Conservation (phyloP, 257 asterid genomes). For the Plectranthus barbatus region DNA sequence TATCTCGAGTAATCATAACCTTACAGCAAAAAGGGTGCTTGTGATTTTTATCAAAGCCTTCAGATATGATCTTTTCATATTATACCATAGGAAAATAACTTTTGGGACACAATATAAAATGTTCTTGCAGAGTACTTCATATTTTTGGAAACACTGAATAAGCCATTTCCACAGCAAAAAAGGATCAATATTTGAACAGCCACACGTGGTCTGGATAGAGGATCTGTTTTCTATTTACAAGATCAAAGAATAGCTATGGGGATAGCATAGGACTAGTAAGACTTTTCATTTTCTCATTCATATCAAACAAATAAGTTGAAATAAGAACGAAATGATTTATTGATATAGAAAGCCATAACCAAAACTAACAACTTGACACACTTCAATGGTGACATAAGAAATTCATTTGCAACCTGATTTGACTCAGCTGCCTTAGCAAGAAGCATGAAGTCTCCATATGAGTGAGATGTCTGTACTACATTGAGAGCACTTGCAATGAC, state of each 20-base stretch:
- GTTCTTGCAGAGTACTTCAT: neutral
- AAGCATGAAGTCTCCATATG: conserved; percentile 81
- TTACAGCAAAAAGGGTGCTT: neutral
- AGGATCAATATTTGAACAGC: too few relatives aligned
- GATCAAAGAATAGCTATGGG: neutral
- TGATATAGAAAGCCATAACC: neutral
- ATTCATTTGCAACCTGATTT: conserved; percentile 50
- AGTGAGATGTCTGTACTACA: conserved; percentile 76
- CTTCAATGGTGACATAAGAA: conserved; percentile 1
- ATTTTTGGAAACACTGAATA: neutral
- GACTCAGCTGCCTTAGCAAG: conserved; percentile 59
- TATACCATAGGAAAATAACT: neutral
- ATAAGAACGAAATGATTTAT: neutral
- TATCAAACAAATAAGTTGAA: conserved; percentile 5
- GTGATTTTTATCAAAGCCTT: neutral
- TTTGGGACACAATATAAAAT: neutral
- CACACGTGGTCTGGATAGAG: too few relatives aligned
- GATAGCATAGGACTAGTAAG: neutral
- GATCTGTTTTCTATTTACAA: too few relatives aligned
- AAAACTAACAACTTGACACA: neutral
- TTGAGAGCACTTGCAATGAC: conserved; percentile 77
- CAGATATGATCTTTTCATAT: neutral
- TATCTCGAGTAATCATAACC: neutral
- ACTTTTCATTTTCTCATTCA: neutral
- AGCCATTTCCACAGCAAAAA: neutral